Percentiles rank a stretch among this genome's conserved stretches.
Evolutionary conservation across 768 basidiomycete genomes (phyloP).

Genomic region (Pleurotus djamor): DNA sequence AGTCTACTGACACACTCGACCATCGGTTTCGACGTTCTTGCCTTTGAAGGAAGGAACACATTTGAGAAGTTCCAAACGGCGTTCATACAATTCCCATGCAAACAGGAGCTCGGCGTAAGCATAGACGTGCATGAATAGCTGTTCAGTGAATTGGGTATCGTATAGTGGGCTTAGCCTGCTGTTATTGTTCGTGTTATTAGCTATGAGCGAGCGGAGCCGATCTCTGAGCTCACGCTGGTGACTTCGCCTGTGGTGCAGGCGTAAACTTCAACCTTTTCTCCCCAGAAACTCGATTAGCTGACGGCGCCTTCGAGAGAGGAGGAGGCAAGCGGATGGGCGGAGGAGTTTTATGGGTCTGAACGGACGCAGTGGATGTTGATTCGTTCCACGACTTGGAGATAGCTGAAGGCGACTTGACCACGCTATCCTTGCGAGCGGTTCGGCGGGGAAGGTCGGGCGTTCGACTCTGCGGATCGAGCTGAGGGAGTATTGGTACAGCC

Average conservation of each 20-base stretch:
- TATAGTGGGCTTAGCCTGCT: background rate
- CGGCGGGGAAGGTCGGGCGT: constrained; percentile 25
- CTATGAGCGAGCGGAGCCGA: too few species aligned
- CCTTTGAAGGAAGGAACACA: constrained; percentile 34
- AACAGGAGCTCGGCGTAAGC: constrained; percentile 76
- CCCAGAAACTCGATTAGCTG: background rate
- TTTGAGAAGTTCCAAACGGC: constrained; percentile 74
- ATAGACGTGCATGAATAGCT: constrained; percentile 46
- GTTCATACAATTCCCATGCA: constrained; percentile 68
- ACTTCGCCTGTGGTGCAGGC: background rate
- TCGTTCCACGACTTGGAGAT: constrained; percentile 63
- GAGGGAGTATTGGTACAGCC: constrained; percentile 22
- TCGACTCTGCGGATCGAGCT: constrained; percentile 16
- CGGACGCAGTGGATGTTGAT: background rate
- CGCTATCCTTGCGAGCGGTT: constrained; percentile 8
- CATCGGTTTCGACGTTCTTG: constrained; percentile 12
- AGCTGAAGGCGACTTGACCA: constrained; percentile 21
- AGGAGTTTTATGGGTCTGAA: too few species aligned
- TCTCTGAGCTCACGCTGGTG: background rate
- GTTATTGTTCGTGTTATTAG: too few species aligned
- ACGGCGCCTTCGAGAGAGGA: background rate
- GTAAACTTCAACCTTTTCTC: background rate
- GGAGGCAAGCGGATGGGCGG: background rate
- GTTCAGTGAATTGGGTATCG: background rate
- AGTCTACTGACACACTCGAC: constrained; percentile 31